A percentile compares a stretch with the other conserved stretches of the same genome.
phyloP scores from a whole-genome alignment of 768 basidiomycete genomes.

The Rhodotorula babjevae region DNA sequence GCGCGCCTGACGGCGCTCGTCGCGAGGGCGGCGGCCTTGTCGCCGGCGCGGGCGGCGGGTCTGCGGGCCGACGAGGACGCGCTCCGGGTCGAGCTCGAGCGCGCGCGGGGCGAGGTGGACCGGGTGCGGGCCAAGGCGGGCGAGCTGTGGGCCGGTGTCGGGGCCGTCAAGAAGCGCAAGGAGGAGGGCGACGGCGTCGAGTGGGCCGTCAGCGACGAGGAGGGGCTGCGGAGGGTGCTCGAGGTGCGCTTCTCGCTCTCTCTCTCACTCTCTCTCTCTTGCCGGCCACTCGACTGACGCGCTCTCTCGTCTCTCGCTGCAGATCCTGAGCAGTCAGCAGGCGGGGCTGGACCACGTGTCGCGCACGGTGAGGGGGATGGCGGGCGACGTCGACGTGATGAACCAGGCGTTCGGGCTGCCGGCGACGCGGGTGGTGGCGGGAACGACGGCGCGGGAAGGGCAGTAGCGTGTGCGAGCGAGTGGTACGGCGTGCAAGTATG shows the following conservation, averaged over 20 bases:
- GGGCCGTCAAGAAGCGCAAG: slow-evolving; percentile 62
- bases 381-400: slow-evolving; percentile 65
- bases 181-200: slow-evolving; percentile 58
- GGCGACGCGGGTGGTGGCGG: not conserved
- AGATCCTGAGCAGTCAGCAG: slow-evolving; percentile 75
- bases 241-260: slow-evolving; percentile 54
- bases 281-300: not conserved
- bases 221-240: slow-evolving; percentile 68
- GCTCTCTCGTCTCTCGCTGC: not conserved
- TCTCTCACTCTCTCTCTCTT: not conserved
- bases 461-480: not conserved
- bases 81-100: slow-evolving; percentile 65
- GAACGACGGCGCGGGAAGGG: not conserved
- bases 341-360: slow-evolving; percentile 74
- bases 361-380: slow-evolving; percentile 62
- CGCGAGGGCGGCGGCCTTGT: slow-evolving; percentile 71
- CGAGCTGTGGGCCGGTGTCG: slow-evolving; percentile 79
- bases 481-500: too few species aligned
- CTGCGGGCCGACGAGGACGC: slow-evolving; percentile 76
- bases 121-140: slow-evolving; percentile 58
- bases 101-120: slow-evolving; percentile 67
- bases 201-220: slow-evolving; percentile 83
- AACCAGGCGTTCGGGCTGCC: slow-evolving; percentile 33
- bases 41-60: slow-evolving; percentile 68
- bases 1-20: slow-evolving; percentile 66